Evolutionary conservation across 129 eudicot species (phyloP).

Genomic region (Escallonia rubra): DNA sequence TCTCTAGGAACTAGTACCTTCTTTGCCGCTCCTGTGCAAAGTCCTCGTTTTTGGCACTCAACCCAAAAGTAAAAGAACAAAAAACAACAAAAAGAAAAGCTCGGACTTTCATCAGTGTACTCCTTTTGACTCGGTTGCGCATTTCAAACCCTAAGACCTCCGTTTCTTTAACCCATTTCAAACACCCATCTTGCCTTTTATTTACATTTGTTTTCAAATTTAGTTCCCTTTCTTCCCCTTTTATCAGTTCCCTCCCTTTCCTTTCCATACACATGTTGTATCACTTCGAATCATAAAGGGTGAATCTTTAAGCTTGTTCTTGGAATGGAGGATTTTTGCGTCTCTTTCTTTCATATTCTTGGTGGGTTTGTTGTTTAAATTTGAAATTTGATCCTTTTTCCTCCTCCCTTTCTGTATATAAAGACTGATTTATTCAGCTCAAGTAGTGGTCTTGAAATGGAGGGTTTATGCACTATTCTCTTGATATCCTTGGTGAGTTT

Average conservation of each 20-base stretch:
- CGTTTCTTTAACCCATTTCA: conserved; percentile 35
- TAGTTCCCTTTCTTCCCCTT: conserved; percentile 22
- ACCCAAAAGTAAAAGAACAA: conserved; percentile 33
- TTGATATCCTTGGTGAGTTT: conserved; percentile 42
- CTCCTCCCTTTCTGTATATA: conserved; percentile 15
- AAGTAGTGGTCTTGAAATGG: conserved; percentile 33
- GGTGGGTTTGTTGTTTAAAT: no score
- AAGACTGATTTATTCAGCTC: conserved; percentile 9
- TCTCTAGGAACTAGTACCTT: conserved; percentile 7
- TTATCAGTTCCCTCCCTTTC: not conserved
- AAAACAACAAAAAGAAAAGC: conserved; percentile 60
- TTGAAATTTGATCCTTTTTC: conserved; percentile 28
- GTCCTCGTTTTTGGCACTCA: conserved; percentile 23
- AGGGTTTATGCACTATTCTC: conserved; percentile 10
- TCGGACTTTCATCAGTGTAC: conserved; percentile 28
- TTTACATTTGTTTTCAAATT: no score
- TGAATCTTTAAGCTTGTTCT: no score
- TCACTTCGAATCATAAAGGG: no score
- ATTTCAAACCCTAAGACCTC: conserved; percentile 41
- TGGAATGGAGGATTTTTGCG: no score
- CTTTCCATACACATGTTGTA: no score
- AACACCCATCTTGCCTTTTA: conserved; percentile 5
- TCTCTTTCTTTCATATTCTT: no score
- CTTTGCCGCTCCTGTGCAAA: conserved; percentile 22
- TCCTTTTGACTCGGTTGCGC: conserved; percentile 42